phyloP scores from a whole-genome alignment of 352 stramenopile genomes.

The Globisporangium cylindrosporum region DNA sequence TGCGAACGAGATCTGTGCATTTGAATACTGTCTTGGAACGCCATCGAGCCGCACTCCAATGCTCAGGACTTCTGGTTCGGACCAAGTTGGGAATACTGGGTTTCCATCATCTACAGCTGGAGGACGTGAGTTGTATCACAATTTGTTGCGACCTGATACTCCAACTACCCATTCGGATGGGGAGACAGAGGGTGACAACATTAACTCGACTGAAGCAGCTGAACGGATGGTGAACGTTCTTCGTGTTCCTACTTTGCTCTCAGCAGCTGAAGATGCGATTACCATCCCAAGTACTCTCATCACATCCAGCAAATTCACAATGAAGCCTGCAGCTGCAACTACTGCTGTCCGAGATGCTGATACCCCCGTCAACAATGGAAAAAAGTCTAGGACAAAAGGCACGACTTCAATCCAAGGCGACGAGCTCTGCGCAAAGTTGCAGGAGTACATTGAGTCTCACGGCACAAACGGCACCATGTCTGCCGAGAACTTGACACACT shows the following conservation, averaged over 20 bases:
- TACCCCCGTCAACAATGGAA: not conserved
- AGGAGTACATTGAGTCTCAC: slow-evolving; percentile 38
- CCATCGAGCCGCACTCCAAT: not conserved
- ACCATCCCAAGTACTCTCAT: slow-evolving; percentile 23
- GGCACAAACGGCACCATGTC: slow-evolving; percentile 36
- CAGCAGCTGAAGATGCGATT: slow-evolving; percentile 9
- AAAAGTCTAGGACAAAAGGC: slow-evolving; percentile 18
- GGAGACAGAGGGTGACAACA: not conserved
- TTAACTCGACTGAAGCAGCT: not conserved
- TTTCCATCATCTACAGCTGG: not conserved
- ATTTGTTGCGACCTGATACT: slow-evolving; percentile 9
- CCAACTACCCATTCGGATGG: slow-evolving; percentile 13
- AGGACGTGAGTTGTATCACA: not conserved
- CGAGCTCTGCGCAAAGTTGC: slow-evolving; percentile 31
- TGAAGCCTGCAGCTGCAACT: slow-evolving; percentile 24
- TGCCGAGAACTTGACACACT: slow-evolving; percentile 33
- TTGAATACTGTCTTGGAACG: slow-evolving; percentile 11
- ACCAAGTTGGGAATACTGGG: not conserved
- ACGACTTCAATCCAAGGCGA: slow-evolving; percentile 16
- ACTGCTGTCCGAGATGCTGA: slow-evolving; percentile 3
- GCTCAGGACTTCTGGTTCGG: not conserved
- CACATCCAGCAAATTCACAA: slow-evolving; percentile 17
- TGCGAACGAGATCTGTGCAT: slow-evolving; percentile 36
- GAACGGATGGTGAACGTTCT: slow-evolving; percentile 7
- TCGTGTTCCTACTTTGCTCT: not conserved